phyloP scores from a whole-genome alignment of 371 early-diverging fungal species.

The Syncephalastrum contaminatum region DNA sequence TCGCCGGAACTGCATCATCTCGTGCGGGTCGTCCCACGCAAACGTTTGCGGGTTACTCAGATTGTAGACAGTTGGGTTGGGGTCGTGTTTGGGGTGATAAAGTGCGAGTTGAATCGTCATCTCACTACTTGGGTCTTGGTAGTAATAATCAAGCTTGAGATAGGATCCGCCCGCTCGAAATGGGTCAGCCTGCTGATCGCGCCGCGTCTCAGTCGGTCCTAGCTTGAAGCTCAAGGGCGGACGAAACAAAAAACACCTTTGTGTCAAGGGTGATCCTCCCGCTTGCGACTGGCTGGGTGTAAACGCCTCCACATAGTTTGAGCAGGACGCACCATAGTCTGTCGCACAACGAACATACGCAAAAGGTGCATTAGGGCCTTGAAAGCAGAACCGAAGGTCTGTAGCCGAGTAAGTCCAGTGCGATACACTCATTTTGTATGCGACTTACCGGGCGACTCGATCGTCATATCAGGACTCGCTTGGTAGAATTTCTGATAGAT shows the following conservation, averaged over 20 bases:
- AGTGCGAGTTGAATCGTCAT: slow-evolving; percentile 15
- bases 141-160: slow-evolving; percentile 22
- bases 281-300: slow-evolving; percentile 20
- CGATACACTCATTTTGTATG: background rate
- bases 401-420: no score
- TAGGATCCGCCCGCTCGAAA: slow-evolving; percentile 15
- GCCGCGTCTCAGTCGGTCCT: slow-evolving; percentile 17
- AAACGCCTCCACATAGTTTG: slow-evolving; percentile 12
- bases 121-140: slow-evolving; percentile 8
- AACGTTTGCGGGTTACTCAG: slow-evolving; percentile 11
- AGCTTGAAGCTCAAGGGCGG: slow-evolving; percentile 13
- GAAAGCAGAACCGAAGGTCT: slow-evolving; percentile 39
- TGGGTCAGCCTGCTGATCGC: background rate
- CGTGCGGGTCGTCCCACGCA: slow-evolving; percentile 26
- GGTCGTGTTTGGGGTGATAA: slow-evolving; percentile 26
- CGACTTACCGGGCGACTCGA: slow-evolving; percentile 29
- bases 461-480: slow-evolving; percentile 11
- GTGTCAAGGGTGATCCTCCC: slow-evolving; percentile 24
- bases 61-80: slow-evolving; percentile 27
- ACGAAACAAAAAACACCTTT: slow-evolving; percentile 27
- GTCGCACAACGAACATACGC: slow-evolving; percentile 26
- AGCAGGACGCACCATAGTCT: slow-evolving; percentile 29
- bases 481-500: slow-evolving; percentile 29
- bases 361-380: slow-evolving; percentile 16
- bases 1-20: slow-evolving; percentile 25